phyloP scores from a whole-genome alignment of 495 filamentous ascomycete species.

The Penicillium lividum region DNA sequence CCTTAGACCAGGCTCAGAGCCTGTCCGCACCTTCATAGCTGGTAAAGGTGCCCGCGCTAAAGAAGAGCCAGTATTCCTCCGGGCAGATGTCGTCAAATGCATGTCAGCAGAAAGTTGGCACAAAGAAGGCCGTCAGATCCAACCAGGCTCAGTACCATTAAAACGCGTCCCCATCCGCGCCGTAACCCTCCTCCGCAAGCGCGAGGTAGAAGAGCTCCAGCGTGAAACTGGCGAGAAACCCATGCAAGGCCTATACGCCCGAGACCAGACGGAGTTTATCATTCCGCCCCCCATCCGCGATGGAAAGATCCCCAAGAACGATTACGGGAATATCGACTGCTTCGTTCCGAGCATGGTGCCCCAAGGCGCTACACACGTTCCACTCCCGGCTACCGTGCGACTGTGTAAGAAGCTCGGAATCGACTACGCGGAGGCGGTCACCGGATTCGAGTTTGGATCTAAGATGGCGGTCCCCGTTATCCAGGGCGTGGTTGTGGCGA shows the following conservation, averaged over 20 bases:
- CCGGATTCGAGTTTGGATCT: conserved; percentile 93
- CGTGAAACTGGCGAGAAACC: conserved; percentile 77
- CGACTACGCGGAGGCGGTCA: conserved; percentile 92
- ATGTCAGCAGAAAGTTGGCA: conserved; percentile 97
- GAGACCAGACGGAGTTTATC: conserved; percentile 91
- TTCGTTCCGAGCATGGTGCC: conserved; percentile 95
- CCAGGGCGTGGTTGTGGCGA: conserved; percentile 84
- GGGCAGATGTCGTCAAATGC: conserved; percentile 78
- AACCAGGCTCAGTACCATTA: conserved; percentile 67
- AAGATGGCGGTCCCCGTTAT: conserved; percentile 91
- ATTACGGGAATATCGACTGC: conserved; percentile 95
- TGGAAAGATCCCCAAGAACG: conserved; percentile 90
- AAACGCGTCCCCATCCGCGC: conserved; percentile 90
- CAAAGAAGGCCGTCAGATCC: conserved; percentile 84
- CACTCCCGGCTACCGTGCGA: conserved; percentile 69
- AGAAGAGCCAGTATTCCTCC: conserved; percentile 77
- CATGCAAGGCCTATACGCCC: conserved; percentile 80
- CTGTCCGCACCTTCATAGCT: conserved; percentile 72
- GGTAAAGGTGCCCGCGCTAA: conserved; percentile 67
- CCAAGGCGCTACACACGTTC: conserved; percentile 77
- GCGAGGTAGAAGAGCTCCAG: conserved; percentile 84
- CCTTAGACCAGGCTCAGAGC: conserved; percentile 63
- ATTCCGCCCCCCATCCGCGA: conserved; percentile 80
- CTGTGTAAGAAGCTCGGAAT: conserved; percentile 83
- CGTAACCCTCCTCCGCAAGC: conserved; percentile 83